Base-by-base conservation (phyloP, 75 land plant genomes). In the Azolla pinnata region DNA sequence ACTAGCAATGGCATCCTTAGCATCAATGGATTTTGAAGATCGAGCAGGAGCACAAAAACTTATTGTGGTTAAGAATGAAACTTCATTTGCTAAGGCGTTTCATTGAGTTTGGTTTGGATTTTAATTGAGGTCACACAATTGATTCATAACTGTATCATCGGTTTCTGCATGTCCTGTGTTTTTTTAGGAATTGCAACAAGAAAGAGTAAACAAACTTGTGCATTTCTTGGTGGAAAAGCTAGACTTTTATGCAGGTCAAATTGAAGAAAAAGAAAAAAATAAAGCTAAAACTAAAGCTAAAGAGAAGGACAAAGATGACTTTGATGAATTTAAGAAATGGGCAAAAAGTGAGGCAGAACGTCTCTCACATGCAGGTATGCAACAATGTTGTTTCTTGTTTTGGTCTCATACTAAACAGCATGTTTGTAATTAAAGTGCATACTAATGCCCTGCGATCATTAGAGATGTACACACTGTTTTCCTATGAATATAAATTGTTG, bases 1-100 rank as follows among this genome's bases (percentile, higher is more conserved):
- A 59, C 86, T 83, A 69, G 83, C 90, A 32, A 73, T 83, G 74
- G 83, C 90, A 35, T 71, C 81, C 9, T 66, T 86, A 83, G 81
- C 87, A 55, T 80, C 86, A 24, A 61, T 24, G 25, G 63, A 61
- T 33, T 46, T 34, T 19, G 55, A 65, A 8, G 79, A 75, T 79
- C 49, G 74, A 32, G 73, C 66, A 59, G 72, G 67, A 45, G 65
- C 75, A 57, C 88, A 81, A 32, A 75, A 81, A 16, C 75, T 70
- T 67, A 67, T 81, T 68, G 78, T 67, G 75, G 88, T 81, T 7
- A 14, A 38, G 42, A 38, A 7, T n/a, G n/a, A n/a, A n/a, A n/a
- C 42, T 38, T 8, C 42, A 8, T 38, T 14, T 38, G 14, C 42
- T 14, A 38, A 14, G 14, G 14, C 42, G 14, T 14, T 38, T 14